phyloP scores from a whole-genome alignment of 176 grass and related monocot species.

The Secale cereale region DNA sequence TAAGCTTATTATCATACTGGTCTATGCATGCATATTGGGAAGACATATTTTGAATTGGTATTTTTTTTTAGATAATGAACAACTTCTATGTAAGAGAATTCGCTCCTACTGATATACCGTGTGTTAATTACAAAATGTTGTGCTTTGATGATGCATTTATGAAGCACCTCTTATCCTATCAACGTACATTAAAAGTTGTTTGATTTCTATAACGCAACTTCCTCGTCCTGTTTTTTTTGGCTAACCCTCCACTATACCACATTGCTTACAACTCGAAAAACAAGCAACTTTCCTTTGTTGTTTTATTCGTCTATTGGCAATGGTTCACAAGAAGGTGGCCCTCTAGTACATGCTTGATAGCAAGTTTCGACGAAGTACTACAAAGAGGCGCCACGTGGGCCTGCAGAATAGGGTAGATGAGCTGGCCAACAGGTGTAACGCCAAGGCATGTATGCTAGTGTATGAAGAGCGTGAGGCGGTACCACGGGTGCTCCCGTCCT shows the following conservation, averaged over 20 bases:
- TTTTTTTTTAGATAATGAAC: conserved; percentile 54
- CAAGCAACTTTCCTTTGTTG: background rate
- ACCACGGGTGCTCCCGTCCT: background rate
- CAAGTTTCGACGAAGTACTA: background rate
- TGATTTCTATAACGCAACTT: too few species aligned
- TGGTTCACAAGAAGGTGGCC: too few species aligned
- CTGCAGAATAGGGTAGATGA: conserved; percentile 34
- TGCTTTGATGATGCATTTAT: background rate
- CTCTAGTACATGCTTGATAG: conserved; percentile 1
- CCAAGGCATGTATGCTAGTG: conserved; percentile 7
- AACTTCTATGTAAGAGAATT: too few species aligned
- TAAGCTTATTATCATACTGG: conserved; percentile 8
- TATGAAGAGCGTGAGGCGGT: conserved; percentile 4
- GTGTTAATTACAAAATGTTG: too few species aligned
- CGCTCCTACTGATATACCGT: background rate
- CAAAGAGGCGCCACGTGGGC: background rate
- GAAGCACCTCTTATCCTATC: background rate
- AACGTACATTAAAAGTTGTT: background rate
- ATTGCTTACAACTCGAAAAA: background rate
- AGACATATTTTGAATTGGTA: conserved; percentile 82
- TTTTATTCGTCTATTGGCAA: background rate
- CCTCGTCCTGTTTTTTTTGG: background rate
- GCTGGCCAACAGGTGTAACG: conserved; percentile 8
- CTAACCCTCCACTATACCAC: too few species aligned
- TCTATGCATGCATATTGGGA: conserved; percentile 72